Base-by-base conservation (phyloP, 2,329 filamentous ascomycete species). In the Immersiporthe knoxdaviesiana region DNA sequence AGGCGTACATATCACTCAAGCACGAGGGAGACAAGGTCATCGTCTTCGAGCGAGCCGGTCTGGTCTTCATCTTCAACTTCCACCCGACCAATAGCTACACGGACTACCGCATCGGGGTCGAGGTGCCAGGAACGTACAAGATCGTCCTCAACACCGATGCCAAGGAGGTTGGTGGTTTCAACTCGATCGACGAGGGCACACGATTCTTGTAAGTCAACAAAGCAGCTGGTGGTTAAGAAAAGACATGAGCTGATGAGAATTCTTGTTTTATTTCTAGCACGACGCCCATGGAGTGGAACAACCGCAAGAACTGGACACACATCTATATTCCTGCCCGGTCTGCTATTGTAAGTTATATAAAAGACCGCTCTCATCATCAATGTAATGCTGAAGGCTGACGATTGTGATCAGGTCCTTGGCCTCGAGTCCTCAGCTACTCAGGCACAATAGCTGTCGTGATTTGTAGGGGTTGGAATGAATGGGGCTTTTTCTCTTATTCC, bases 1-100 rank as follows among this genome's bases (percentile, higher is more conserved):
- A 98, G 81, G 96, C 94, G 0, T 97, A 96, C 78, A 90, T 99
- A 76, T 96, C 92, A 71, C 85, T 98, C 74, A 99, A 98, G 87
- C 90, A 99, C 78, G 94, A 98, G 77, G 84, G 81, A 27, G 96
- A 99, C 82, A 99, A 98, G 83, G 90, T 98, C 58, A 89, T 99
- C 73, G 94, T 97, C 3, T 99, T 97, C 78, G 96, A 99, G 83
- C 89, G 96, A 41, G 96, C 90, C 1, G 94, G 94, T 0, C 82
- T 97, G 69, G 84, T 99, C 14, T 99, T 94, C 84, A 87, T 97
- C 75, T 98, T 99, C 86, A 99, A 99, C 82, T 97, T 98, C 85
- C 90, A 98, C 78, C 90, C 92, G 0, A 88, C 87, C 37, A 82
- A 91, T 74, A 97, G 93, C 79, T 99, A 92, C 81, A 90, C 91